phyloP scores from a whole-genome alignment of 108 stramenopile genomes.

The Bacterosira constricta region DNA sequence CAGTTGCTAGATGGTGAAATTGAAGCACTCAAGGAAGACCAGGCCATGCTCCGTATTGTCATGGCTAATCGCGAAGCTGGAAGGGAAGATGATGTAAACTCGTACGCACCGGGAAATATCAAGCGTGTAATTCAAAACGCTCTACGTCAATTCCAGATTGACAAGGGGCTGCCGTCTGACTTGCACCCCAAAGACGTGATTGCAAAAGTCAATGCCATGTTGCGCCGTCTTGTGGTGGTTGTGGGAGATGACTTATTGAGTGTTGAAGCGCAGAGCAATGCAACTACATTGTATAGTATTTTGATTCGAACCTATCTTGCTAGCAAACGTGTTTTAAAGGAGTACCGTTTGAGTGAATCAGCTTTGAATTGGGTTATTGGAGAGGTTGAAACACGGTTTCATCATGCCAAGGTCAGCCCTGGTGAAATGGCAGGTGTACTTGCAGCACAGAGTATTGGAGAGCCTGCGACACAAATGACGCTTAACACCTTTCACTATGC shows the following conservation, averaged over 20 bases:
- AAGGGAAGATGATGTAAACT: conserved; percentile 75
- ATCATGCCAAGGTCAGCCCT: conserved; percentile 88
- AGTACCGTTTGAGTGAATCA: conserved; percentile 87
- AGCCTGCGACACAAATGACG: conserved; percentile 99
- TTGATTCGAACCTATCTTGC: conserved; percentile 88
- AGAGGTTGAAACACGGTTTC: conserved; percentile 91
- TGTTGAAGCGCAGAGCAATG: conserved; percentile 94
- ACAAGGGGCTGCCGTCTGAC: conserved; percentile 80
- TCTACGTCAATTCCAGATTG: conserved; percentile 89
- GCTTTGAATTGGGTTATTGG: conserved; percentile 93
- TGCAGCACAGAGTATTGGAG: conserved; percentile 98
- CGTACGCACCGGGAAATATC: conserved; percentile 94
- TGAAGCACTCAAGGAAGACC: conserved; percentile 87
- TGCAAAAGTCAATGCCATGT: conserved; percentile 69
- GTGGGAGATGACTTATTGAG: conserved; percentile 89
- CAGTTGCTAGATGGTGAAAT: conserved; percentile 88
- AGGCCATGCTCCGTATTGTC: conserved; percentile 78
- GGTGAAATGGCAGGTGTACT: conserved; percentile 99
- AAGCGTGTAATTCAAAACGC: conserved; percentile 92
- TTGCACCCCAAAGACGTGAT: conserved; percentile 91
- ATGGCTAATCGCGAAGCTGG: conserved; percentile 93
- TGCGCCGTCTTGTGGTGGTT: conserved; percentile 90
- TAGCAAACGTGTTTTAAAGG: conserved; percentile 87
- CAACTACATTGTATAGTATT: conserved; percentile 92
- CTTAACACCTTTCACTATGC: conserved; percentile 99